Conservation (phyloP, 176 grass and related monocot species). For the Calamus simplicifolius region DNA sequence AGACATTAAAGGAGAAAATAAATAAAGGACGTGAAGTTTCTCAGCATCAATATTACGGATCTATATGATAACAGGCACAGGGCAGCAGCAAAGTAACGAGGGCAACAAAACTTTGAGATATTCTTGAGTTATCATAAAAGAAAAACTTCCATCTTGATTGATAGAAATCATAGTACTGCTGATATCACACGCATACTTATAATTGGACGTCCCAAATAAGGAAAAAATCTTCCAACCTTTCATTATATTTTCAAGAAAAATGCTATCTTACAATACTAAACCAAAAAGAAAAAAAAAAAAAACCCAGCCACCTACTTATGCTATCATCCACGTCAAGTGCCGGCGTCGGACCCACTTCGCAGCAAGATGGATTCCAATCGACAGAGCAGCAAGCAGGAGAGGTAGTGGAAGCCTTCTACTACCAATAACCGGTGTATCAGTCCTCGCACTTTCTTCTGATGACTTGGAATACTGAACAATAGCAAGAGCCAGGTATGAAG, state of each 20-base stretch:
- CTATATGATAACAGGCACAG: too few species aligned
- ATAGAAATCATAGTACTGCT: too few species aligned
- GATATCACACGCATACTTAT: too few species aligned
- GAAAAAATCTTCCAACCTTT: too few species aligned
- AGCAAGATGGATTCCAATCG: constrained; percentile 28
- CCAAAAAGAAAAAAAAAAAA: background rate
- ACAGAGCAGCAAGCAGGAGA: constrained; percentile 14
- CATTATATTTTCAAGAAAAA: background rate
- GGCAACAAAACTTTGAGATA: too few species aligned
- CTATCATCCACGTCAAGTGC: constrained; percentile 27
- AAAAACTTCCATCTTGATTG: too few species aligned
- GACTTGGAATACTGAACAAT: constrained; percentile 23
- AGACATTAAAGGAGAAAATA: too few species aligned
- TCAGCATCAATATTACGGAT: too few species aligned
- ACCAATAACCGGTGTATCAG: background rate
- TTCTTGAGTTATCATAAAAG: too few species aligned
- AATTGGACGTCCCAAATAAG: too few species aligned
- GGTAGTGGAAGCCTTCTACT: constrained; percentile 13
- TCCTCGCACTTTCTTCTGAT: constrained; percentile 7
- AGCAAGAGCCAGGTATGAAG: constrained; percentile 18
- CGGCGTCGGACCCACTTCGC: constrained; percentile 21
- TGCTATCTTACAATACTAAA: background rate
- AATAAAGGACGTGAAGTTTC: too few species aligned
- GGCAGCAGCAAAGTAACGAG: too few species aligned
- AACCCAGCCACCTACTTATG: background rate